Conservation (phyloP, 805 yeast genomes). For the Candida maltosa region DNA sequence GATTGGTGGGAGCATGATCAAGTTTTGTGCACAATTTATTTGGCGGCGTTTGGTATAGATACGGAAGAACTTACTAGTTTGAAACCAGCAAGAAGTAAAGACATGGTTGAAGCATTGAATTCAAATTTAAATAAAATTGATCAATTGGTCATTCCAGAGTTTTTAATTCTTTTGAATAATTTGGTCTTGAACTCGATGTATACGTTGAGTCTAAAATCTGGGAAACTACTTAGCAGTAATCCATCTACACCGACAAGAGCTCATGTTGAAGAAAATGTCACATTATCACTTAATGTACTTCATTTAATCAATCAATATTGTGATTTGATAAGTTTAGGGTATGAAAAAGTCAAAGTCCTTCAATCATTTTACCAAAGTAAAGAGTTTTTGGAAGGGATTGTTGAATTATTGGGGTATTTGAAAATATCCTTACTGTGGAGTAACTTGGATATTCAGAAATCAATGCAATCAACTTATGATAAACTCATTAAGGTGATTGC, state of each 20-base stretch:
- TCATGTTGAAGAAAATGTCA: slow-evolving; percentile 14
- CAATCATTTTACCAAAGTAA: slow-evolving; percentile 21
- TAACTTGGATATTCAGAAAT: slow-evolving; percentile 12
- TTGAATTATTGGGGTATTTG: slow-evolving; percentile 35
- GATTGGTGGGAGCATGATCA: slow-evolving; percentile 49
- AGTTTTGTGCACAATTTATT: slow-evolving; percentile 37
- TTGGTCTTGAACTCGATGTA: slow-evolving; percentile 31
- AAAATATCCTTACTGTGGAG: slow-evolving; percentile 23
- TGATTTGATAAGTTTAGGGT: slow-evolving; percentile 27
- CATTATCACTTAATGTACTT: slow-evolving; percentile 27
- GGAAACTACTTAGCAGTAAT: slow-evolving; percentile 29
- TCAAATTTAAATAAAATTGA: slow-evolving; percentile 8
- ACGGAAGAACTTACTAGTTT: slow-evolving; percentile 3
- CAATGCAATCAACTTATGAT: slow-evolving; percentile 18
- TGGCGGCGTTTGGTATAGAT: slow-evolving; percentile 46
- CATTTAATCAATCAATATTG: slow-evolving; percentile 34
- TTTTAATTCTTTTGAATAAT: slow-evolving; percentile 34
- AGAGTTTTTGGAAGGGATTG: slow-evolving; percentile 37
- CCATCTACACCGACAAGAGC: slow-evolving; percentile 27
- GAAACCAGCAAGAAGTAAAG: slow-evolving; percentile 5
- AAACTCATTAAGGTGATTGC: slow-evolving; percentile 31
- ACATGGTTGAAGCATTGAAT: slow-evolving; percentile 5
- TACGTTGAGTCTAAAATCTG: slow-evolving; percentile 24
- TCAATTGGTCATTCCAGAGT: slow-evolving; percentile 42
- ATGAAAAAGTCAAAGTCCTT: slow-evolving; percentile 19